Conservation (phyloP, 768 basidiomycete genomes). For the Polyporus arcularius region DNA sequence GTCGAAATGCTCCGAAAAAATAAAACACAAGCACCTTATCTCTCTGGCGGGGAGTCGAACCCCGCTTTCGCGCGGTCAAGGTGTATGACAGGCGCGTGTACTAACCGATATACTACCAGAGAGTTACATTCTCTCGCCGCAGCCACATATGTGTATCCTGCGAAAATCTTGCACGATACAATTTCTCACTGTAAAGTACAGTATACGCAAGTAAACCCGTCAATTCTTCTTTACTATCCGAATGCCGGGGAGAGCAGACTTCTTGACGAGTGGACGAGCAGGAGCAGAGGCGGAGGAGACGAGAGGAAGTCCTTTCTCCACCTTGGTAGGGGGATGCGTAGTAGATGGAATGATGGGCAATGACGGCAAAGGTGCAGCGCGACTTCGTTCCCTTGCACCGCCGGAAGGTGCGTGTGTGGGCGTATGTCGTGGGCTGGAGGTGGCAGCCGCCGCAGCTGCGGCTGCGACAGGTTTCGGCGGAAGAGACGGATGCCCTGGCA, state of each 20-base stretch:
- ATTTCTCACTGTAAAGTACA: too few species aligned
- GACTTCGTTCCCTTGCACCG: background rate
- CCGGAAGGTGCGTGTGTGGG: slow-evolving; percentile 6
- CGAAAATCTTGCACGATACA: too few species aligned
- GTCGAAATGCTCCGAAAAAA: background rate
- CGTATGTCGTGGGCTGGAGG: slow-evolving; percentile 1
- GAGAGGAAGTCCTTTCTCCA: background rate
- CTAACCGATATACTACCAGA: slow-evolving; percentile 20
- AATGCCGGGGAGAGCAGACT: slow-evolving; percentile 13
- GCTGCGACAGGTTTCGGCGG: slow-evolving; percentile 33
- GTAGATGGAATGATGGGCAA: slow-evolving; percentile 14
- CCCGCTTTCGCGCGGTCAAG: slow-evolving; percentile 33
- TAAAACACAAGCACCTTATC: background rate
- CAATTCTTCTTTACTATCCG: slow-evolving; percentile 19
- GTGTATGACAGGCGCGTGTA: slow-evolving; percentile 17
- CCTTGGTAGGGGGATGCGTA: background rate
- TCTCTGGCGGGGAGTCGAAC: slow-evolving; percentile 35
- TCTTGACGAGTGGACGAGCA: slow-evolving; percentile 1
- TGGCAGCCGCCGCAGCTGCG: background rate
- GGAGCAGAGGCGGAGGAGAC: slow-evolving; percentile 1
- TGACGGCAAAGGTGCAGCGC: slow-evolving; percentile 6
- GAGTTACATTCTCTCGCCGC: background rate
- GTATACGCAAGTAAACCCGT: too few species aligned
- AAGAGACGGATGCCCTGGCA: slow-evolving; percentile 22
- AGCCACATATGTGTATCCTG: too few species aligned